Base-by-base conservation (phyloP, 1,284 basidiomycete species). In the Marasmius fiardii region DNA sequence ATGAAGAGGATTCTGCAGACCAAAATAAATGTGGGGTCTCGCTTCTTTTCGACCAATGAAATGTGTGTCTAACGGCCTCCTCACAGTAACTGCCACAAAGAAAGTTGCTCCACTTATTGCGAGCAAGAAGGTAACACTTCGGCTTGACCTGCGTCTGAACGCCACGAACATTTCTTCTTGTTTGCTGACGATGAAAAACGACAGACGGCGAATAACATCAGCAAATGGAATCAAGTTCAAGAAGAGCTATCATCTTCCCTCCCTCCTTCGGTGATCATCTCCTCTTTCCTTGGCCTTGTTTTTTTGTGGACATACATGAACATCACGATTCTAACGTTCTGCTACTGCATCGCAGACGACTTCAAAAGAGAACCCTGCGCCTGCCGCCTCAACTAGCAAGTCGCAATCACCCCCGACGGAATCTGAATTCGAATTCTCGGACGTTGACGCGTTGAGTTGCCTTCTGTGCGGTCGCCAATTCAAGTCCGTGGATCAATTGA, bases 221-320 rank as follows among this genome's bases (percentile, higher is more conserved):
- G 81, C 66, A 96, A 97, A 65, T 97, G 94, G 94, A 96, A 94
- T 68, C 90, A 88, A 73, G 92, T 94, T 16, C 92, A 95, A 72
- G 87, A 86, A 70, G 93, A 92, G 64, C 79, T 95, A 28, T 82
- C 78, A 33, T 74, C 79, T 57, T 70, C 74, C 59, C 56, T 72
- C 53, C 64, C 67, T 58, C 61, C 65, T 68, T 64, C 68, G 73
- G 76, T 78, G 69, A 74, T 64, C 54, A 65, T 64, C 54, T 64
- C 55, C 64, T 64, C 53, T 66, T 41, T 67, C 63, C 67, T 64
- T 68, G 65, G 64, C 64, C 64, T 61, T 66, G n/a, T n/a, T n/a
- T 47, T 47, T 64, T 53, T 58, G 54, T 53, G 58, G 56, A 63
- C 52, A 58, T 62, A 53, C 56, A 55, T 55, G 59, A 60, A 52